Percentiles rank a stretch among this genome's conserved stretches.
These are phyloP conservation scores for Castanopsis chinensis DNA, from an alignment of 306 rosid genomes.

Conservation along the genomic window DNA sequence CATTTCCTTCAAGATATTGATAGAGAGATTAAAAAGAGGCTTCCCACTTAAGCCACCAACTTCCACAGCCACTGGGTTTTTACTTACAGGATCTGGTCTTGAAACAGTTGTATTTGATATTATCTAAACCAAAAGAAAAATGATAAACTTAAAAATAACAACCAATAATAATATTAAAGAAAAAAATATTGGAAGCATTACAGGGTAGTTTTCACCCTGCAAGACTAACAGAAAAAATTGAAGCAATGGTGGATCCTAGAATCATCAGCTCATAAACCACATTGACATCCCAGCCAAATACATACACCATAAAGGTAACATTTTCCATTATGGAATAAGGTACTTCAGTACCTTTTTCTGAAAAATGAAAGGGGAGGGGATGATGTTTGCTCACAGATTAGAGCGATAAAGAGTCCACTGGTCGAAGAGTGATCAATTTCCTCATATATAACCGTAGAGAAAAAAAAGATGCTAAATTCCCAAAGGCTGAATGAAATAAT, in stretches of 20 bases:
- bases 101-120: constrained; percentile 93
- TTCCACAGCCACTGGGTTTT: constrained; percentile 65
- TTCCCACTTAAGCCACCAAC: constrained; percentile 97
- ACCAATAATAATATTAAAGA: not conserved
- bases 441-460: not conserved
- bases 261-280: not conserved
- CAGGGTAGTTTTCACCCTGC: not conserved
- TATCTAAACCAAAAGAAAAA: constrained; percentile 46
- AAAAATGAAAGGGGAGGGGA: not conserved
- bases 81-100: constrained; percentile 66
- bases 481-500: not conserved
- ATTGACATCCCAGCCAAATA: not conserved
- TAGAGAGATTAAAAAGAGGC: constrained; percentile 79
- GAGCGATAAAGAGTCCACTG: not conserved
- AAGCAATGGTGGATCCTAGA: not conserved
- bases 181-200: not conserved
- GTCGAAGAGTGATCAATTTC: not conserved
- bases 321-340: not conserved
- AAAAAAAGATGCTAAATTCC: not conserved
- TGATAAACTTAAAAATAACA: not conserved
- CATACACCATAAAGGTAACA: not conserved
- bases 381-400: not conserved
- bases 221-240: not conserved
- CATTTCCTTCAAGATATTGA: constrained; percentile 78
- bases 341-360: not conserved